These are phyloP conservation scores for Phytophthora boehmeriae DNA, from an alignment of 352 stramenopile species.

Conservation along the genomic window DNA sequence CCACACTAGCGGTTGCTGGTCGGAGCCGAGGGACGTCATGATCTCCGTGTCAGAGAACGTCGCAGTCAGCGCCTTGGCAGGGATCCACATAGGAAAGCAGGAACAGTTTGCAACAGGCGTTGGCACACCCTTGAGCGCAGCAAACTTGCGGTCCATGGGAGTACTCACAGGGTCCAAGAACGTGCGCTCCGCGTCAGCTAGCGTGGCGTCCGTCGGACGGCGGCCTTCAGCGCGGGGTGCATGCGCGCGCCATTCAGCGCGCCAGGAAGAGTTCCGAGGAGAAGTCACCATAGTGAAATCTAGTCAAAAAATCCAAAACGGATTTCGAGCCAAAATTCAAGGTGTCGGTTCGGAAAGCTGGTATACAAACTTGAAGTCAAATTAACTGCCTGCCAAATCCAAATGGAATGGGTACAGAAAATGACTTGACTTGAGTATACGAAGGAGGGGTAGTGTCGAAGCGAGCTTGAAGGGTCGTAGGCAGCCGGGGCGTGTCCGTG, in stretches of 20 bases:
- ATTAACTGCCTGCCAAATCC: too few relatives aligned
- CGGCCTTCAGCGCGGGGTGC: neutral
- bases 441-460: too few relatives aligned
- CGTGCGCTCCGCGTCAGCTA: slow-evolving; percentile 10
- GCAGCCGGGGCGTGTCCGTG: neutral
- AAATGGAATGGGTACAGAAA: too few relatives aligned
- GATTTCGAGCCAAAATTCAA: too few relatives aligned
- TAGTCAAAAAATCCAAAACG: too few relatives aligned
- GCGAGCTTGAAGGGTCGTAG: neutral
- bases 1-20: too few relatives aligned
- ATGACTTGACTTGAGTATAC: neutral
- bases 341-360: neutral
- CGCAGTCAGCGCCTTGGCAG: neutral
- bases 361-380: too few relatives aligned
- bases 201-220: slow-evolving; percentile 8
- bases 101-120: slow-evolving; percentile 6
- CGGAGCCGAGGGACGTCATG: too few relatives aligned
- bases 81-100: slow-evolving; percentile 22
- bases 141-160: slow-evolving; percentile 1
- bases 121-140: slow-evolving; percentile 12
- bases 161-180: slow-evolving; percentile 6
- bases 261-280: slow-evolving; percentile 52
- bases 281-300: slow-evolving; percentile 14
- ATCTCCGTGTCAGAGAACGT: slow-evolving; percentile 22
- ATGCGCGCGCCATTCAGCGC: slow-evolving; percentile 5